Evolutionary conservation across 2,329 filamentous ascomycete species (phyloP).

Genomic region (Orbilia quercus): DNA sequence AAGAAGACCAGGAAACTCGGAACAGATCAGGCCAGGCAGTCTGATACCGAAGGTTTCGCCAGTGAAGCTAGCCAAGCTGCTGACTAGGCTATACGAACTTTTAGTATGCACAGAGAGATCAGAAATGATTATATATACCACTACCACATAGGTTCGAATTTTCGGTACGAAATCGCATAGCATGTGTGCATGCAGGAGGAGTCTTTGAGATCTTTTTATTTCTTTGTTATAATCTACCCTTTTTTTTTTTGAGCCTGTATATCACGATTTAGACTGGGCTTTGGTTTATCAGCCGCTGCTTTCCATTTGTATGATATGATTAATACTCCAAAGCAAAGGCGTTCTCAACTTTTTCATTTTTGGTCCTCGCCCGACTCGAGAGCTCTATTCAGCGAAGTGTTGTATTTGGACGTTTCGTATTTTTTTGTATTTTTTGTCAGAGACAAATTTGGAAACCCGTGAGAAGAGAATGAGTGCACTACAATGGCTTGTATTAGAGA

Average conservation of each 20-base stretch:
- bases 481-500: slow-evolving; percentile 33
- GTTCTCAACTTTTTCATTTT: slow-evolving; percentile 13
- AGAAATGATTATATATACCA: neutral
- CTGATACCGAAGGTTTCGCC: slow-evolving; percentile 50
- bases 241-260: slow-evolving; percentile 26
- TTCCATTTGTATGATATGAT: slow-evolving; percentile 54
- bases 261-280: slow-evolving; percentile 33
- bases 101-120: neutral
- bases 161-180: slow-evolving; percentile 22
- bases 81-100: no score
- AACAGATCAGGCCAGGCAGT: slow-evolving; percentile 43
- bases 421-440: slow-evolving; percentile 14
- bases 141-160: neutral
- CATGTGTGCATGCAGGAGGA: slow-evolving; percentile 29
- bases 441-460: no score
- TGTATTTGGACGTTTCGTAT: slow-evolving; percentile 28
- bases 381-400: slow-evolving; percentile 11
- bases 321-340: slow-evolving; percentile 31
- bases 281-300: neutral
- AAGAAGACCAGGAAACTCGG: slow-evolving; percentile 40
- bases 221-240: slow-evolving; percentile 28
- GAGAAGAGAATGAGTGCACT: slow-evolving; percentile 6
- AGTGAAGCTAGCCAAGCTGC: slow-evolving; percentile 52
- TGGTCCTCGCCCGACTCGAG: slow-evolving; percentile 8
- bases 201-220: slow-evolving; percentile 15